Conservation (phyloP, 2,329 filamentous ascomycete species). For the Penicillium sp. region DNA sequence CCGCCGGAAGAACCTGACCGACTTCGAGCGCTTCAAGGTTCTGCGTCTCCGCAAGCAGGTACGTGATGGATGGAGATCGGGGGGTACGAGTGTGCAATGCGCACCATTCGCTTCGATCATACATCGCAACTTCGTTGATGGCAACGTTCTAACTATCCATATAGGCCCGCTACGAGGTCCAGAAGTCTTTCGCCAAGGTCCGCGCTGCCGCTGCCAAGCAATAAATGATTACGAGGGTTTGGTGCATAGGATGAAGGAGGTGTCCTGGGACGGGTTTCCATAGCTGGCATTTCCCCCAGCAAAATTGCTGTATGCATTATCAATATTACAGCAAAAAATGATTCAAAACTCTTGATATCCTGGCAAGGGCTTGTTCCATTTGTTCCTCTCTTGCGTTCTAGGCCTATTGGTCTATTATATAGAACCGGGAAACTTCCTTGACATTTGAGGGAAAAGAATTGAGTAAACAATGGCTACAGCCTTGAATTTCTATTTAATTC, state of each 20-base stretch:
- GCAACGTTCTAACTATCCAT: conserved; percentile 13
- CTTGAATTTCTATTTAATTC: conserved; percentile 3
- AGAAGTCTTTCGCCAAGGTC: conserved; percentile 92
- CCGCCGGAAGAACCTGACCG: conserved; percentile 84
- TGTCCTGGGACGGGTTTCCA: conserved; percentile 38
- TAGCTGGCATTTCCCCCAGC: conserved; percentile 37
- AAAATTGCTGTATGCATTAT: conserved; percentile 41
- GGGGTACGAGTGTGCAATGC: not conserved
- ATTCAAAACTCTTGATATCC: conserved; percentile 43
- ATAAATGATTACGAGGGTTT: conserved; percentile 38
- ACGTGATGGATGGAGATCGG: conserved; percentile 33
- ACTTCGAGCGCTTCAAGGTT: conserved; percentile 99
- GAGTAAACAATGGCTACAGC: conserved; percentile 11
- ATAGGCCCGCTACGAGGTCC: conserved; percentile 85
- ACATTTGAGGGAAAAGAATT: conserved; percentile 10
- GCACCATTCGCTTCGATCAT: not conserved
- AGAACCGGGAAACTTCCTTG: conserved; percentile 13
- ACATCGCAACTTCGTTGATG: not conserved
- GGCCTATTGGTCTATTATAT: conserved; percentile 18
- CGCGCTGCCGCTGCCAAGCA: conserved; percentile 71
- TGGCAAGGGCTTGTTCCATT: conserved; percentile 23
- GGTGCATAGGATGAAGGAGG: conserved; percentile 43
- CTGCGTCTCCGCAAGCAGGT: conserved; percentile 99
- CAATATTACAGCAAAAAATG: conserved; percentile 41
- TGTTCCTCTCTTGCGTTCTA: conserved; percentile 18